phyloP scores from a whole-genome alignment of 2,329 filamentous ascomycete genomes.

The Sarocladiaceae sp. region DNA sequence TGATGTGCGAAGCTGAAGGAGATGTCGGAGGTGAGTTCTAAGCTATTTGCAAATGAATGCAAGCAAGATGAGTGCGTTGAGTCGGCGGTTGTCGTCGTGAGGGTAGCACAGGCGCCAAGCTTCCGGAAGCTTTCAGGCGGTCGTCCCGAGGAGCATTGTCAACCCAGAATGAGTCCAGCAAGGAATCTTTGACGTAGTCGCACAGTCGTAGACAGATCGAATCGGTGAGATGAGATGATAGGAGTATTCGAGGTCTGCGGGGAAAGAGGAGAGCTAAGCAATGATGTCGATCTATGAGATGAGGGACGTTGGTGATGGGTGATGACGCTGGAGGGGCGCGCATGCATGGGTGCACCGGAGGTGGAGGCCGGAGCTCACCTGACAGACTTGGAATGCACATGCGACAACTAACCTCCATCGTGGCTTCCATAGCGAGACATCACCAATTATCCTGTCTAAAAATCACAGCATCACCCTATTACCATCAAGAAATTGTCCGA shows the following conservation, averaged over 20 bases:
- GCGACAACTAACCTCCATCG: neutral
- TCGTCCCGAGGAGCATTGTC: neutral
- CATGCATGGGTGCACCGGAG: neutral
- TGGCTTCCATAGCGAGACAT: neutral
- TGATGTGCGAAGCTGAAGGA: conserved; percentile 12
- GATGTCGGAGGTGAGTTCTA: neutral
- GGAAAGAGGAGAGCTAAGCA: neutral
- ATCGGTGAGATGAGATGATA: neutral
- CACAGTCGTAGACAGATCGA: too few relatives aligned
- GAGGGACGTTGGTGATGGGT: conserved; percentile 2
- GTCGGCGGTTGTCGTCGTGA: too few relatives aligned
- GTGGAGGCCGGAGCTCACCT: conserved; percentile 3
- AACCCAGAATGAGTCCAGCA: neutral
- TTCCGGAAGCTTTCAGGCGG: neutral
- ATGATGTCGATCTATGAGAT: neutral
- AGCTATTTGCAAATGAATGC: neutral
- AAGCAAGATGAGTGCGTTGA: too few relatives aligned
- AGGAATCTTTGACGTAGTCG: too few relatives aligned
- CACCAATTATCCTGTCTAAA: too few relatives aligned
- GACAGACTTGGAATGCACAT: neutral
- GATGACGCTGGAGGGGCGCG: conserved; percentile 1
- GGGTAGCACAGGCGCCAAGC: neutral
- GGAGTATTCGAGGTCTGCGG: conserved; percentile 2
- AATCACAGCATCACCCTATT: too few relatives aligned
- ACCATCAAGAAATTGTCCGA: too few relatives aligned